Base-by-base conservation (phyloP, 2,329 filamentous ascomycete species). In the Aureobasidium namibiae region DNA sequence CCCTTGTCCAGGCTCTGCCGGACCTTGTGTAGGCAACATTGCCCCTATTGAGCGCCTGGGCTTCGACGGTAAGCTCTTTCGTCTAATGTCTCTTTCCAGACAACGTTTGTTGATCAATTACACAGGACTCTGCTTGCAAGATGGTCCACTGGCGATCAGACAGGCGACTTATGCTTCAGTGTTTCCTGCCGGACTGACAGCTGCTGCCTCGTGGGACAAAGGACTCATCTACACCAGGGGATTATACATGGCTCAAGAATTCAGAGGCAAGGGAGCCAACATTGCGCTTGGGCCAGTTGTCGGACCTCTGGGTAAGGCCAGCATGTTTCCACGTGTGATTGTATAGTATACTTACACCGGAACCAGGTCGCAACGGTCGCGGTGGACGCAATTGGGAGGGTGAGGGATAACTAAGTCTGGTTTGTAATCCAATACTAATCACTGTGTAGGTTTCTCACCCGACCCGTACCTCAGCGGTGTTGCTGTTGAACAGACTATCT, bases 1-100 rank as follows among this genome's bases (percentile, higher is more conserved):
- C 16, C 10, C 14, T 21, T 18, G 0, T 44, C 26, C 21, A 56
- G 52, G 46, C 13, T 24, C 23, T 34, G 49, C 60, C 3, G 65
- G 65, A 11, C 70, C 69, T 13, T 75, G 73, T 59, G 69, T 86
- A 18, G 89, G 88, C 34, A 89, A 91, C 39, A 63, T 88, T 85
- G 67, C 1, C 69, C 63, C 65, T 3, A 61, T 70, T 18, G 53
- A 61, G 14, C 61, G 68, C 13, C 61, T 74, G 14, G 67, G 68
- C 11, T 73, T 71, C 53, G 59, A 62, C 13, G 65, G 48, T 52
- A 38, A 26, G 33, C 14, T 4, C 21, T 2, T 16, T 2, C 13
- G 2, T 24, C 44, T 16, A 33, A 13, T 8, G 10, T 13, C 6
- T 48, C 10, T 16, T 13, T 13, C n/a, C 9, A n/a, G 6, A 14